A percentile compares a stretch with the other conserved stretches of the same genome.
Conservation (phyloP, 225 moss, liverwort and hornwort genomes). For the Pseudoscleropodium purum region DNA sequence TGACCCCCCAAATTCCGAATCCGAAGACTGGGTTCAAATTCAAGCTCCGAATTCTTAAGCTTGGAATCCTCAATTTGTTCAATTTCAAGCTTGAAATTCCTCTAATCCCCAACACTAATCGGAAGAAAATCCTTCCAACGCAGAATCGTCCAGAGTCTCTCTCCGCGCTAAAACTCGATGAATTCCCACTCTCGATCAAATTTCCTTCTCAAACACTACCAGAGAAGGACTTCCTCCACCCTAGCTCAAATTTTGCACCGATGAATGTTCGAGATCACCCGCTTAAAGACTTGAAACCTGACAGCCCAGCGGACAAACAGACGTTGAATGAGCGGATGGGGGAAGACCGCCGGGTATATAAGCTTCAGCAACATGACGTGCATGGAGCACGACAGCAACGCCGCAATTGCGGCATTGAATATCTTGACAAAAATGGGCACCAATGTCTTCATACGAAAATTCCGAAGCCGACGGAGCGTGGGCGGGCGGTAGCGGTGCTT, state of each 20-base stretch:
- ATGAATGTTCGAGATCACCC: not conserved
- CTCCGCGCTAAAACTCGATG: not conserved
- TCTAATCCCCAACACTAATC: not conserved
- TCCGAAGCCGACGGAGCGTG: not conserved
- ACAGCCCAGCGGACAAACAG: not conserved
- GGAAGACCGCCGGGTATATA: not conserved
- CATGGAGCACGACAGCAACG: not conserved
- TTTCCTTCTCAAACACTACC: not conserved
- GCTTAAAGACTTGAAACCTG: not conserved
- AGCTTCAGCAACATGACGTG: not conserved
- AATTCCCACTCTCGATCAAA: not conserved
- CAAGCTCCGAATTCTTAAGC: not conserved
- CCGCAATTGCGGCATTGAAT: not conserved
- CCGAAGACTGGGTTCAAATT: not conserved
- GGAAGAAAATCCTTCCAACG: not conserved
- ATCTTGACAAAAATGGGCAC: not conserved
- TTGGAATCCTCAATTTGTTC: not conserved
- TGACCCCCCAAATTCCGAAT: not conserved
- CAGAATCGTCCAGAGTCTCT: not conserved
- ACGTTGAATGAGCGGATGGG: not conserved
- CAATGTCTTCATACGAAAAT: not conserved
- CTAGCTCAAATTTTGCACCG: not conserved
- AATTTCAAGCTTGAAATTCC: not conserved
- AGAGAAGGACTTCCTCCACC: not conserved
- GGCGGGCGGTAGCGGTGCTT: not conserved